Conservation (phyloP, 1,284 basidiomycete genomes). For the Leccinum solheimii region DNA sequence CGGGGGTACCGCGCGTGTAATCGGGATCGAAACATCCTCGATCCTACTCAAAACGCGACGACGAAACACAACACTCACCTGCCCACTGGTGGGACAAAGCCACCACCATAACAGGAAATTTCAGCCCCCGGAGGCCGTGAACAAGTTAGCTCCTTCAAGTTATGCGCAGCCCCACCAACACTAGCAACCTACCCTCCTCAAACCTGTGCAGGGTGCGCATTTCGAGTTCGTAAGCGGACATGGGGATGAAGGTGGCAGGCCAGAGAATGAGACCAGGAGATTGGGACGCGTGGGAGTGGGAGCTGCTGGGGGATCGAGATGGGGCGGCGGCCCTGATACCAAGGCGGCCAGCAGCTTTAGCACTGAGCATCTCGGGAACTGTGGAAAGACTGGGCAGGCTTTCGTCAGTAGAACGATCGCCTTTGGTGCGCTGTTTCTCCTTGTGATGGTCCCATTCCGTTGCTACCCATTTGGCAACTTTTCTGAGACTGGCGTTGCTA, state of each 20-base stretch:
- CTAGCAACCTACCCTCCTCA: not conserved
- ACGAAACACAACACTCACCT: slow-evolving; percentile 5
- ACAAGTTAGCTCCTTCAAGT: not conserved
- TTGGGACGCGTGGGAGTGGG: slow-evolving; percentile 32
- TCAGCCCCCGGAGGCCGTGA: not conserved
- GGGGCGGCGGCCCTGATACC: slow-evolving; percentile 33
- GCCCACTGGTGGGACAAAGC: slow-evolving; percentile 16
- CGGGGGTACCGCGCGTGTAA: not conserved
- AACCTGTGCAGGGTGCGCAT: slow-evolving; percentile 38
- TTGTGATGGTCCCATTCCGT: slow-evolving; percentile 38
- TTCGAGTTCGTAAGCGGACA: slow-evolving; percentile 60
- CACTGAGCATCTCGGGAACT: slow-evolving; percentile 36
- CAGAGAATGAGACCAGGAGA: slow-evolving; percentile 55
- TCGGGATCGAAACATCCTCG: not conserved
- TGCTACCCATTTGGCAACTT: slow-evolving; percentile 37
- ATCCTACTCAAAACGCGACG: not conserved
- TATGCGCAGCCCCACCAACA: not conserved
- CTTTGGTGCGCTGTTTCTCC: slow-evolving; percentile 23
- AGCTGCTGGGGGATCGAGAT: slow-evolving; percentile 2
- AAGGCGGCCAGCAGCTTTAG: slow-evolving; percentile 45
- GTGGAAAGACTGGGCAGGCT: slow-evolving; percentile 15
- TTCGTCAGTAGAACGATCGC: slow-evolving; percentile 32
- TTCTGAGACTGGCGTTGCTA: slow-evolving; percentile 20
- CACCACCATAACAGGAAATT: slow-evolving; percentile 10
- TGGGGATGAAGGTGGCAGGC: slow-evolving; percentile 57